Conservation (phyloP, 2,329 filamentous ascomycete species). For the Hypoxylon sp. region DNA sequence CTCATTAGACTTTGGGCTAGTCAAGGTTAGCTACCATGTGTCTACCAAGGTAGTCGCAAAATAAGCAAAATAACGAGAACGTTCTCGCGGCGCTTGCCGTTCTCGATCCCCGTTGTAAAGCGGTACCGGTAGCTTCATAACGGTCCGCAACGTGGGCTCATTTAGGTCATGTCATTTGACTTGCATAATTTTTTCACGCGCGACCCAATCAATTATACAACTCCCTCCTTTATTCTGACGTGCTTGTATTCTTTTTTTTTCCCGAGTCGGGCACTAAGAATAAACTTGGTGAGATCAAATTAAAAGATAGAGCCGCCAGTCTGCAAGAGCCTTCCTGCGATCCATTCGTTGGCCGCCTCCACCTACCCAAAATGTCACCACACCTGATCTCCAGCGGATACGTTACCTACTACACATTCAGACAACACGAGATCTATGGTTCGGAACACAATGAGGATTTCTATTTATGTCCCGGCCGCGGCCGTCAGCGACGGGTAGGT, state of each 20-base stretch:
- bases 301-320: slow-evolving; percentile 35
- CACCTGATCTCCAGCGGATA: slow-evolving; percentile 39
- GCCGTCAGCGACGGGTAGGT: slow-evolving; percentile 37
- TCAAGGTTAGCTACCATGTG: too few species aligned
- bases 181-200: slow-evolving; percentile 29
- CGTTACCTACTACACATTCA: slow-evolving; percentile 31
- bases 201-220: slow-evolving; percentile 36
- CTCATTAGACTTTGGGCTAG: slow-evolving; percentile 9
- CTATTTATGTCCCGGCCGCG: slow-evolving; percentile 49
- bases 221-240: slow-evolving; percentile 32
- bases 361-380: slow-evolving; percentile 26
- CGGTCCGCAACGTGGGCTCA: slow-evolving; percentile 23
- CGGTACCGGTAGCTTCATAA: slow-evolving; percentile 30
- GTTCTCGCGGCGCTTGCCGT: slow-evolving; percentile 31
- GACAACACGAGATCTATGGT: slow-evolving; percentile 43
- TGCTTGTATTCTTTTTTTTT: slow-evolving; percentile 27
- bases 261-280: slow-evolving; percentile 34
- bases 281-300: slow-evolving; percentile 31
- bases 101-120: slow-evolving; percentile 22
- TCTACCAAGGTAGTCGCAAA: background rate
- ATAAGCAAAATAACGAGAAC: background rate
- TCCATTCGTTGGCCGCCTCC: slow-evolving; percentile 25
- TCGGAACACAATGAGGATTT: slow-evolving; percentile 41
- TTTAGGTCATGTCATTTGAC: slow-evolving; percentile 15
- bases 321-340: slow-evolving; percentile 26